These are phyloP conservation scores for Xylariaceae sp. DNA, from an alignment of 2,329 filamentous ascomycete species.

Conservation along the genomic window DNA sequence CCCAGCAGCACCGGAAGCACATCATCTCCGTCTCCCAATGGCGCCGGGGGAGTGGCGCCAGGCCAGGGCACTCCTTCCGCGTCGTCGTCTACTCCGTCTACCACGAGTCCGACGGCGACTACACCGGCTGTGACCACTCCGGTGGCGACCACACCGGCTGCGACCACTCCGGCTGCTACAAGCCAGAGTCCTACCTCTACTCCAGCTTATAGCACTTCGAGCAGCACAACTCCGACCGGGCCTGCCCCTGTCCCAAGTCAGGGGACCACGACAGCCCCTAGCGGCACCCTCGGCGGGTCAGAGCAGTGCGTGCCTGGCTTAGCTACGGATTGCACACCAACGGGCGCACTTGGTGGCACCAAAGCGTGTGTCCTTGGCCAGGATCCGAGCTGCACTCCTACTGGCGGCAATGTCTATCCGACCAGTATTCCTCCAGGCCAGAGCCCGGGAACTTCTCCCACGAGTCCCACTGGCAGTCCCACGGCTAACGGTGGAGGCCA, in stretches of 20 bases:
- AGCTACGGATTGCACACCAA: slow-evolving; percentile 7
- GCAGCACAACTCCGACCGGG: no score
- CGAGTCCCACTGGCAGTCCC: slow-evolving; percentile 3
- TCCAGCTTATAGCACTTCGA: no score
- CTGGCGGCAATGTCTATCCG: slow-evolving; percentile 3
- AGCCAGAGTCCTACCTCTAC: not conserved
- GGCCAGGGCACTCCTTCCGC: slow-evolving; percentile 3
- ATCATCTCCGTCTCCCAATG: slow-evolving; percentile 2
- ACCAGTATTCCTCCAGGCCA: slow-evolving; percentile 3
- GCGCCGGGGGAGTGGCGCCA: slow-evolving; percentile 3
- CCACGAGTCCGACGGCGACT: slow-evolving; percentile 1
- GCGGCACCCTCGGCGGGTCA: slow-evolving; percentile 3
- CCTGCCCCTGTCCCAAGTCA: no score
- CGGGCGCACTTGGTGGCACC: slow-evolving; percentile 1
- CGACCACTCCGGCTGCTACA: slow-evolving; percentile 3
- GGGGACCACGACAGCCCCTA: no score
- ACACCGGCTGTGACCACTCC: slow-evolving; percentile 3
- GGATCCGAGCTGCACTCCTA: slow-evolving; percentile 3
- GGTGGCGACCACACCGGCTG: slow-evolving; percentile 3
- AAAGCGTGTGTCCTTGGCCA: not conserved
- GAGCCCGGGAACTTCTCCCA: slow-evolving; percentile 4
- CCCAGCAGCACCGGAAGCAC: not conserved
- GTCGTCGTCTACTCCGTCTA: not conserved
- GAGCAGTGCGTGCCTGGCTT: slow-evolving; percentile 7
- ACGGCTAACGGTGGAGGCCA: slow-evolving; percentile 1